Conservation (phyloP, 2,329 filamentous ascomycete species). For the Lasiodiplodia theobromae region DNA sequence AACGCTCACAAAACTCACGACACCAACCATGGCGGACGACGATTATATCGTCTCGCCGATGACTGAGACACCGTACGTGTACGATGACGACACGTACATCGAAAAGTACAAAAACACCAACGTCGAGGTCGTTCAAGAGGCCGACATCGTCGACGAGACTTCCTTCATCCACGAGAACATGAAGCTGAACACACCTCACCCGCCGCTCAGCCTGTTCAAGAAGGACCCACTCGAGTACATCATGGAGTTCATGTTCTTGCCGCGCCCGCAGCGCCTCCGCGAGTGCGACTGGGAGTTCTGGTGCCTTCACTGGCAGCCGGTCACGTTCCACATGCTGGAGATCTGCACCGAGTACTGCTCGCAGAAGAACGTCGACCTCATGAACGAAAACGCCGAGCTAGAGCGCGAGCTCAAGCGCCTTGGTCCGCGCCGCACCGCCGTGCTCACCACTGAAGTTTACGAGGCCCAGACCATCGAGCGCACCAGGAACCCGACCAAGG, state of each 20-base stretch:
- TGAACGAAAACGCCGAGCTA: slow-evolving; percentile 22
- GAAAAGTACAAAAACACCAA: neutral
- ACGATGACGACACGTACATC: neutral
- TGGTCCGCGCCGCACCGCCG: slow-evolving; percentile 22
- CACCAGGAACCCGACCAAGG: neutral
- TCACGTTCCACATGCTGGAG: slow-evolving; percentile 1
- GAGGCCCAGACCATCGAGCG: neutral
- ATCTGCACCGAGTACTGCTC: slow-evolving; percentile 4
- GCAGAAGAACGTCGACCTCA: neutral
- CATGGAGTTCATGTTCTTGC: slow-evolving; percentile 15
- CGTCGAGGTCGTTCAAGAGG: neutral
- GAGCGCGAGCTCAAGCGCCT: slow-evolving; percentile 14
- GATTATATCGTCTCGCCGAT: neutral
- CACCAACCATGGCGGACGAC: neutral
- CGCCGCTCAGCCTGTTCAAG: neutral
- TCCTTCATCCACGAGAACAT: neutral
- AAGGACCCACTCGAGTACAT: slow-evolving; percentile 1
- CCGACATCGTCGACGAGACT: neutral
- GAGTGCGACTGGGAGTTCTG: slow-evolving; percentile 11
- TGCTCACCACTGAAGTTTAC: slow-evolving; percentile 8
- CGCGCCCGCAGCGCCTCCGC: slow-evolving; percentile 8
- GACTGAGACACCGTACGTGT: neutral
- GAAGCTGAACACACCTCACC: neutral
- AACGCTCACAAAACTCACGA: neutral
- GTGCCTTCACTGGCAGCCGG: neutral